Percentiles rank a stretch among this genome's conserved stretches.
Conservation (phyloP, 2,329 filamentous ascomycete genomes). For the Aspergillus luchuensis region DNA sequence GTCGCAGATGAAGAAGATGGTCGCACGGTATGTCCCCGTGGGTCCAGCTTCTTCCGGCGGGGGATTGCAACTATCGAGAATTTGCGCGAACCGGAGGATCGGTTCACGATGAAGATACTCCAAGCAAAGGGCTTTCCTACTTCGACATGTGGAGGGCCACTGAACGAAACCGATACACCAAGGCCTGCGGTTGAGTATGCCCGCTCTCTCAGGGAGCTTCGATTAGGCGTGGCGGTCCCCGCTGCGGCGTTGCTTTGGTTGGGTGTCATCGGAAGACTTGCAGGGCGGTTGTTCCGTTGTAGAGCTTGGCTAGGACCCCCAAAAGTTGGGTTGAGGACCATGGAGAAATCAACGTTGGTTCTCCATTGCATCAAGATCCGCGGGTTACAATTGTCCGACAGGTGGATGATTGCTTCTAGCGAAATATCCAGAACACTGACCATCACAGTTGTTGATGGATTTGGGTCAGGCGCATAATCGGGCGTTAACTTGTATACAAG, state of each 20-base stretch:
- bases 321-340: conserved; percentile 50
- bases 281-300: conserved; percentile 49
- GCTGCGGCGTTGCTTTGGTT: conserved; percentile 22
- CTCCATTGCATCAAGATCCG: conserved; percentile 52
- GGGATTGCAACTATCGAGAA: conserved; percentile 58
- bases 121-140: conserved; percentile 59
- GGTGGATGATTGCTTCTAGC: conserved; percentile 45
- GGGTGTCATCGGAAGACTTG: conserved; percentile 43
- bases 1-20: conserved; percentile 50
- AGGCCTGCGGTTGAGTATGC: conserved; percentile 44
- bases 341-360: conserved; percentile 52
- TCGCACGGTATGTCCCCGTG: conserved; percentile 46
- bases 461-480: conserved; percentile 38
- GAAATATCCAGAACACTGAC: conserved; percentile 50
- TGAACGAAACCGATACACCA: conserved; percentile 59
- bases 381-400: conserved; percentile 46
- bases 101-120: conserved; percentile 62
- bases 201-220: conserved; percentile 40
- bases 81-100: conserved; percentile 55
- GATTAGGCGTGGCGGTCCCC: conserved; percentile 26
- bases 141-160: conserved; percentile 51
- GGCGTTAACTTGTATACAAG: conserved; percentile 57
- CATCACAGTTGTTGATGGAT: conserved; percentile 40
- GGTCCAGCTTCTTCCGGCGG: conserved; percentile 47
- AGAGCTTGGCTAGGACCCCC: conserved; percentile 49